Conservation (phyloP, 257 asterid species). For the Fraxinus cuspidata region DNA sequence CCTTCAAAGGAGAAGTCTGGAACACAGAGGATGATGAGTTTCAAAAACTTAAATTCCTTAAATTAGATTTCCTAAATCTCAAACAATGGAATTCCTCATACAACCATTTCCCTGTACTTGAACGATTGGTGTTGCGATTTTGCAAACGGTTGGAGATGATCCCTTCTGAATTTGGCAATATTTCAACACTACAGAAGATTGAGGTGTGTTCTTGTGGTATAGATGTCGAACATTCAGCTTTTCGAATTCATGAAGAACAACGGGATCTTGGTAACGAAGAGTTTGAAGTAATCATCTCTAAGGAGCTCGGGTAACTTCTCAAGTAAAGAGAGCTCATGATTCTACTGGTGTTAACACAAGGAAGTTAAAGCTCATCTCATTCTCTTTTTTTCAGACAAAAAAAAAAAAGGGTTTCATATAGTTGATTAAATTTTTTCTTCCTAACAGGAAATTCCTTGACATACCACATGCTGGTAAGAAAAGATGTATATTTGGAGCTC, state of each 20-base stretch:
- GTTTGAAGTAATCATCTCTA: neutral
- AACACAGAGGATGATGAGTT: neutral
- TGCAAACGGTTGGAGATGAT: constrained; percentile 13
- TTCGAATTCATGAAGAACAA: neutral
- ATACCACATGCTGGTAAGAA: no score
- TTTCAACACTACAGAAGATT: constrained; percentile 20
- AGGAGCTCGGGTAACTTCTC: no score
- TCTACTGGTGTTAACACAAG: no score
- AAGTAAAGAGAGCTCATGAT: no score
- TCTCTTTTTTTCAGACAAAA: no score
- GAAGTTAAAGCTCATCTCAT: no score
- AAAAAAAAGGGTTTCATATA: no score
- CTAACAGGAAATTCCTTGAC: no score
- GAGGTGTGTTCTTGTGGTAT: constrained; percentile 1
- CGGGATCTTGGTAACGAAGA: neutral
- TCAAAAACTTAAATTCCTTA: no score
- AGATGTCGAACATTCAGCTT: constrained; percentile 13
- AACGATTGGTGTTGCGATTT: neutral
- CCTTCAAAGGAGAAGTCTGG: neutral
- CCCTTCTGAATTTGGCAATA: constrained; percentile 14
- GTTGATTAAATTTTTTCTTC: no score
- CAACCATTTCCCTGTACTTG: neutral
- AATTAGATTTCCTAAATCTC: neutral
- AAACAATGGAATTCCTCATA: neutral
- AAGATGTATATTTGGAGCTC: no score